Conservation (phyloP, 495 filamentous ascomycete genomes). For the Penicillium canescens region DNA sequence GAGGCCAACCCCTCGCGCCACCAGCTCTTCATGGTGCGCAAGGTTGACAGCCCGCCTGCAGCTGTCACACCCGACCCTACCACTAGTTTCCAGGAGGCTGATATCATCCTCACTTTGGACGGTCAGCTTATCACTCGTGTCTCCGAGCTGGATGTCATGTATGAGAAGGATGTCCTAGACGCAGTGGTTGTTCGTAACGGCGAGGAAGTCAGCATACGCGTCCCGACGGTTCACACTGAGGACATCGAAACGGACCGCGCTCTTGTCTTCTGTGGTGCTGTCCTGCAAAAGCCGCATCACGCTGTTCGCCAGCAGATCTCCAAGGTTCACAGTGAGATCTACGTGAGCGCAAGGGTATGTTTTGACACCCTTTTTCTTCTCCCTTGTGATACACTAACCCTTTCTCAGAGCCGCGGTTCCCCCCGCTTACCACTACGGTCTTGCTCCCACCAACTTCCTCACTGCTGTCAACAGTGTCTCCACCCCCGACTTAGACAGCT, state of each 20-base stretch:
- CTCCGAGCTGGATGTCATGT: constrained; percentile 94
- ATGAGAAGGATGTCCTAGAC: constrained; percentile 79
- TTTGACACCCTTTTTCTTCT: not conserved
- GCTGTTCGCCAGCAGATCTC: constrained; percentile 96
- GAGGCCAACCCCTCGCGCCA: constrained; percentile 84
- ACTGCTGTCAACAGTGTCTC: constrained; percentile 87
- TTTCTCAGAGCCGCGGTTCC: constrained; percentile 63
- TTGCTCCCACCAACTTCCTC: constrained; percentile 96
- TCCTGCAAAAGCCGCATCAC: constrained; percentile 91
- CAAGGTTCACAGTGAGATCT: constrained; percentile 96
- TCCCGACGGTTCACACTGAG: constrained; percentile 84
- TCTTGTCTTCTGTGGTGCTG: constrained; percentile 92
- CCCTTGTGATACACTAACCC: constrained; percentile 11
- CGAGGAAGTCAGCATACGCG: constrained; percentile 71
- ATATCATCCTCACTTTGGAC: constrained; percentile 90
- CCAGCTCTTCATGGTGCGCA: constrained; percentile 98
- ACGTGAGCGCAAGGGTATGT: constrained; percentile 79
- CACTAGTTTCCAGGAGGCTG: constrained; percentile 74
- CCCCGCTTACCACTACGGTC: constrained; percentile 87
- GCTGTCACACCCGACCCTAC: constrained; percentile 28
- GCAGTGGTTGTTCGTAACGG: constrained; percentile 86
- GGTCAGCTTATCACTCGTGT: constrained; percentile 89
- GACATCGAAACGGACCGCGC: constrained; percentile 91
- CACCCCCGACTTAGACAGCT: constrained; percentile 77
- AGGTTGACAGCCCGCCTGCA: constrained; percentile 72